phyloP scores from a whole-genome alignment of 495 filamentous ascomycete genomes.

The Sordaria brevicollis region DNA sequence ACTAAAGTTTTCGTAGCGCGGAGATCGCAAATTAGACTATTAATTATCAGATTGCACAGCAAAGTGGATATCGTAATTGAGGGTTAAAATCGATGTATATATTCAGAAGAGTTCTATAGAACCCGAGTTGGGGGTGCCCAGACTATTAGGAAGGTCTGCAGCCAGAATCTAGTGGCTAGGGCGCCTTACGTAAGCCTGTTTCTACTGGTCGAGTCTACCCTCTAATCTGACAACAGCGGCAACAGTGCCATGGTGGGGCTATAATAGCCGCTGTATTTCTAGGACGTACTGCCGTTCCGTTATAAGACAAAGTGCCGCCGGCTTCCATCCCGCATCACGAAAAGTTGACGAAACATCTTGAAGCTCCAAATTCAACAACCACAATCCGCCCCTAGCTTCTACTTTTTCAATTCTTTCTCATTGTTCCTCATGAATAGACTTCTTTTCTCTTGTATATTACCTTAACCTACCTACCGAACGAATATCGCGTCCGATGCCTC shows the following conservation, averaged over 20 bases:
- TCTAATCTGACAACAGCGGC: no score
- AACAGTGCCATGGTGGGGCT: neutral
- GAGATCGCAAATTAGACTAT: no score
- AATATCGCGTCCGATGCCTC: conserved; percentile 16
- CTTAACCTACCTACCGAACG: neutral
- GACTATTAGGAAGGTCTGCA: no score
- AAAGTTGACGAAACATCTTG: neutral
- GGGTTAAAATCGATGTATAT: no score
- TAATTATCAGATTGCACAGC: no score
- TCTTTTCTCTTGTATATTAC: neutral
- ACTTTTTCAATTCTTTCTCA: neutral
- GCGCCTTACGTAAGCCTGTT: no score
- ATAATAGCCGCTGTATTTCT: neutral
- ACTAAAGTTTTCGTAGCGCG: no score
- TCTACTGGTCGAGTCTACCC: no score
- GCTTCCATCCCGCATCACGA: neutral
- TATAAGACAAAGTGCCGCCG: neutral
- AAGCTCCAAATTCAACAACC: neutral
- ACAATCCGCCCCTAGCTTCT: neutral
- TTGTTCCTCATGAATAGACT: neutral
- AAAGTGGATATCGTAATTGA: no score
- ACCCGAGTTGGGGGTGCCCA: no score
- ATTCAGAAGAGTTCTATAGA: no score
- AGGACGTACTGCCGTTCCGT: neutral
- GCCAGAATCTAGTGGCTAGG: no score